Evolutionary conservation across 371 early-diverging fungal genomes (phyloP).

Genomic region (Haplosporangium sp.): DNA sequence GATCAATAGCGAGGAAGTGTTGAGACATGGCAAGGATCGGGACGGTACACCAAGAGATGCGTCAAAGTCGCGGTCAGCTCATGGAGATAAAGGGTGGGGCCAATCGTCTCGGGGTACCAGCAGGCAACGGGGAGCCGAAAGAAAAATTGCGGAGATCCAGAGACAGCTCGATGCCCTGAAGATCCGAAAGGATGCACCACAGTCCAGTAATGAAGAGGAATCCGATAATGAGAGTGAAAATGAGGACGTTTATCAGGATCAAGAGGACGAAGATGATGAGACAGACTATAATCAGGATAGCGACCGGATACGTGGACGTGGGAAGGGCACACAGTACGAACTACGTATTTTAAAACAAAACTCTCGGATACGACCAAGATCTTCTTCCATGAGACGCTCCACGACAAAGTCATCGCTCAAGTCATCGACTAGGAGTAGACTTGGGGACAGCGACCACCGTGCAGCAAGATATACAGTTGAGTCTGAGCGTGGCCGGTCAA

Average conservation of each 20-base stretch:
- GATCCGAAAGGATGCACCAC: constrained; percentile 13
- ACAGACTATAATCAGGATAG: no score
- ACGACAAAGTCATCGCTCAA: neutral
- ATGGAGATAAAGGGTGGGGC: constrained; percentile 19
- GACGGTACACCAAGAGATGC: neutral
- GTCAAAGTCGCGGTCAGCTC: neutral
- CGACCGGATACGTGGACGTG: no score
- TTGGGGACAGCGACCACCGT: neutral
- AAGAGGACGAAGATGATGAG: neutral
- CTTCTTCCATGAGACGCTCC: neutral
- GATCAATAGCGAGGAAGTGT: neutral
- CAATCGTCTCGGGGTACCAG: no score
- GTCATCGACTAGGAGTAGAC: constrained; percentile 3
- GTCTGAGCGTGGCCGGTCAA: neutral
- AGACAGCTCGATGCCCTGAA: constrained; percentile 17
- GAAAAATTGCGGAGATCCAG: constrained; percentile 10
- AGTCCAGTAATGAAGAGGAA: constrained; percentile 11
- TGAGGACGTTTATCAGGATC: constrained; percentile 6
- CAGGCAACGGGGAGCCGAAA: neutral
- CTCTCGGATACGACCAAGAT: neutral
- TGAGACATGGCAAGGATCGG: neutral
- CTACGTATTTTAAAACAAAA: no score
- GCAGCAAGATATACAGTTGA: neutral
- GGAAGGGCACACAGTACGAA: no score
- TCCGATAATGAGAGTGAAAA: constrained; percentile 5